Evolutionary conservation across 1,284 basidiomycete genomes (phyloP).

Genomic region (Vanrija pseudolonga): DNA sequence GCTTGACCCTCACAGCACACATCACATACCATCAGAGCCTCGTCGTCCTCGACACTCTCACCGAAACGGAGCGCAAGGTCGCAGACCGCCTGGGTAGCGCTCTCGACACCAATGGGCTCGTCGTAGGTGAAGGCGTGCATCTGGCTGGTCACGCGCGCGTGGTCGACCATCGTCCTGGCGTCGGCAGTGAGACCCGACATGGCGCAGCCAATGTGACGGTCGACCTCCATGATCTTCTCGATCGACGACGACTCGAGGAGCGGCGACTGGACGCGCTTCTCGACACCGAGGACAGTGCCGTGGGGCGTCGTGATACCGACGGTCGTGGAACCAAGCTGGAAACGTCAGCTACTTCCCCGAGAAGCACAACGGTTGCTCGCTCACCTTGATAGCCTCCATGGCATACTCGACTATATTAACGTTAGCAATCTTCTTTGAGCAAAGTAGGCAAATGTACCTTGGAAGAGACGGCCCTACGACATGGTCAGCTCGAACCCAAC

Average conservation of each 20-base stretch:
- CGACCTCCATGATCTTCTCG: conserved; percentile 99
- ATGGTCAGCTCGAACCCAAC: conserved; percentile 13
- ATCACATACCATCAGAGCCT: conserved; percentile 80
- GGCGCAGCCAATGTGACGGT: conserved; percentile 91
- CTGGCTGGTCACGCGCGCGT: conserved; percentile 93
- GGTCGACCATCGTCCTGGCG: conserved; percentile 99
- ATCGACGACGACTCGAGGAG: conserved; percentile 93
- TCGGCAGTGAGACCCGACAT: conserved; percentile 98
- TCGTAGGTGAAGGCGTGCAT: conserved; percentile 98
- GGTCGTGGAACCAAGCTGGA: conserved; percentile 91
- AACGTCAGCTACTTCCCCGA: conserved; percentile 8
- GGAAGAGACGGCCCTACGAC: conserved; percentile 51
- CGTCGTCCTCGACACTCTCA: conserved; percentile 97
- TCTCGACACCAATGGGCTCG: conserved; percentile 94
- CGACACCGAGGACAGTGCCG: conserved; percentile 91
- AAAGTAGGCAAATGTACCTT: conserved; percentile 36
- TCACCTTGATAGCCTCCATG: conserved; percentile 94
- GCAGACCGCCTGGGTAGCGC: conserved; percentile 94
- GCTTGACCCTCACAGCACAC: not conserved
- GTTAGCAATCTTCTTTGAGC: not conserved
- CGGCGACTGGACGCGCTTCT: conserved; percentile 97
- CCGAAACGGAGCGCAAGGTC: conserved; percentile 96
- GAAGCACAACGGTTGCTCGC: conserved; percentile 9
- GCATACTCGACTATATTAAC: conserved; percentile 84
- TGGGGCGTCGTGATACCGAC: conserved; percentile 84